These are phyloP conservation scores for Aspergillus bridgeri DNA, from an alignment of 495 filamentous ascomycete genomes.

Conservation along the genomic window DNA sequence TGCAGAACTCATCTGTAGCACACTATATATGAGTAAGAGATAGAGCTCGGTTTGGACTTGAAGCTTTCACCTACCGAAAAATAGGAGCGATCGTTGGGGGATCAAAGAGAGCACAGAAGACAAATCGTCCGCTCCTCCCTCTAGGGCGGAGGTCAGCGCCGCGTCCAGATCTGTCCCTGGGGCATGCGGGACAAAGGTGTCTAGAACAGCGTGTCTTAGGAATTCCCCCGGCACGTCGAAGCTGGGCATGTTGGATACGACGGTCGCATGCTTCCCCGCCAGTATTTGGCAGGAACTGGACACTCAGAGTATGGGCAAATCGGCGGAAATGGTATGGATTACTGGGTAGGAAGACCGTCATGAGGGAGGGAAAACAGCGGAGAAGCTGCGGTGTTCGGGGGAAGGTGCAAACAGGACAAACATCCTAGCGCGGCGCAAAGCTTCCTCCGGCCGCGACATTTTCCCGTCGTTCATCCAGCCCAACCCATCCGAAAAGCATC, in stretches of 20 bases:
- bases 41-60: constrained; percentile 22
- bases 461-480: not conserved
- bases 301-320: not conserved
- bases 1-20: constrained; percentile 70
- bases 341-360: not conserved
- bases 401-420: constrained; percentile 34
- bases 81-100: constrained; percentile 51
- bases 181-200: constrained; percentile 72
- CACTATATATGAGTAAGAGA: constrained; percentile 61
- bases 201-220: constrained; percentile 67
- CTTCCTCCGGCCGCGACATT: not conserved
- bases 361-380: not conserved
- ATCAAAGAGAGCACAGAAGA: constrained; percentile 48
- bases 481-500: not conserved
- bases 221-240: constrained; percentile 53
- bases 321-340: not conserved
- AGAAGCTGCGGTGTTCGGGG: constrained; percentile 12
- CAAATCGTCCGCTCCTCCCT: constrained; percentile 44
- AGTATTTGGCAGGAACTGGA: not conserved
- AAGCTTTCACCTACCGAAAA: constrained; percentile 62
- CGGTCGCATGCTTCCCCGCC: constrained; percentile 24
- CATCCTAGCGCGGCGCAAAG: constrained; percentile 15
- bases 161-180: constrained; percentile 64
- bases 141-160: constrained; percentile 46
- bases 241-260: constrained; percentile 36